A percentile compares a stretch with the other conserved stretches of the same genome.
These are phyloP conservation scores for Chytriomyces hyalinus DNA, from an alignment of 192 early-diverging fungal species.

Conservation along the genomic window DNA sequence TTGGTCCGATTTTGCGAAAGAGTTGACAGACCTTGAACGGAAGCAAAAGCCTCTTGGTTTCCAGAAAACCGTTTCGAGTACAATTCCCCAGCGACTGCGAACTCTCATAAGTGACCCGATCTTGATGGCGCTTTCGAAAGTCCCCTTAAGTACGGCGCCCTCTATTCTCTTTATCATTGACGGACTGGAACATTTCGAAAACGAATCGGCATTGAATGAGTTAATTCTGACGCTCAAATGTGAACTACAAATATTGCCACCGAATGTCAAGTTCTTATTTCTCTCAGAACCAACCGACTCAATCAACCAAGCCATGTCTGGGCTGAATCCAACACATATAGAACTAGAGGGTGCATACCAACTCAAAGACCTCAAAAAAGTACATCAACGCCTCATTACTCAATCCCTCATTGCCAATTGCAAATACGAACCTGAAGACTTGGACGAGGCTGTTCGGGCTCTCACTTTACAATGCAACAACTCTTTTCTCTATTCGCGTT, in stretches of 20 bases:
- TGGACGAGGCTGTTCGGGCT: background rate
- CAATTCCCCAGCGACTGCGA: conserved; percentile 13
- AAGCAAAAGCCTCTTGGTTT: background rate
- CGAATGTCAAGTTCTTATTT: conserved; percentile 28
- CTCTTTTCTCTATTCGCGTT: conserved; percentile 9
- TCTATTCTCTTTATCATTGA: conserved; percentile 28
- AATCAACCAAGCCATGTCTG: background rate
- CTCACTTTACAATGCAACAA: conserved; percentile 1
- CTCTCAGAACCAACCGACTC: background rate
- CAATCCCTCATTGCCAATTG: background rate
- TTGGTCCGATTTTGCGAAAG: conserved; percentile 14
- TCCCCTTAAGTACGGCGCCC: background rate
- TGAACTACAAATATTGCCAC: background rate
- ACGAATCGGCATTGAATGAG: background rate
- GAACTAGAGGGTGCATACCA: conserved; percentile 25
- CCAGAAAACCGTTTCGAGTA: background rate
- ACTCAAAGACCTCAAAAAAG: conserved; percentile 5
- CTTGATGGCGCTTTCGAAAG: background rate
- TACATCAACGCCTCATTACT: background rate
- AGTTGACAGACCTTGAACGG: background rate
- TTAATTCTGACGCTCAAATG: conserved; percentile 2
- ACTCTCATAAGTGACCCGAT: conserved; percentile 25
- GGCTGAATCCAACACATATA: conserved; percentile 13
- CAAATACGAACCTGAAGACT: conserved; percentile 3
- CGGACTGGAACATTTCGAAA: conserved; percentile 9